Conservation (phyloP, 176 grass and related monocot genomes). For the Hsuehochloa calcarea region DNA sequence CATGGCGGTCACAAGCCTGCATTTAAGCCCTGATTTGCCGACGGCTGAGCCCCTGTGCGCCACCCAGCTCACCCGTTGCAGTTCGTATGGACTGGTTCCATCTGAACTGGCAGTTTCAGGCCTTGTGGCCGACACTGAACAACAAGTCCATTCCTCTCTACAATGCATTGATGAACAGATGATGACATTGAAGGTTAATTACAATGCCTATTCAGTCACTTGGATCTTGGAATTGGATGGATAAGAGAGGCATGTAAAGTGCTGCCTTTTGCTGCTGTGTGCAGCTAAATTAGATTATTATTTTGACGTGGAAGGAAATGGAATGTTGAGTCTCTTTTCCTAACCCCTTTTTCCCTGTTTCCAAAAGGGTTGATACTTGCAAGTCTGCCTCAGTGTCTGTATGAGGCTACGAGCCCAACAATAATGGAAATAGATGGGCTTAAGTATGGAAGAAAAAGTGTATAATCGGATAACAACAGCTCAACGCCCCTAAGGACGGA, state of each 20-base stretch:
- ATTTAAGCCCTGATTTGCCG: conserved; percentile 6
- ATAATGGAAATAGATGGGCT: not conserved
- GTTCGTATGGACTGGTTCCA: not conserved
- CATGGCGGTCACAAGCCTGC: not conserved
- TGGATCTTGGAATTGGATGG: not conserved
- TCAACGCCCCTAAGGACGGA: not conserved
- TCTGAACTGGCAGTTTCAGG: not conserved
- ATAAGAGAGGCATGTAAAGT: conserved; percentile 30
- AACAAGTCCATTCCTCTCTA: not conserved
- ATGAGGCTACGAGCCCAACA: not conserved
- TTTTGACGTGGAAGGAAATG: not conserved
- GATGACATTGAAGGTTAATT: not conserved
- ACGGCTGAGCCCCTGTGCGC: not conserved
- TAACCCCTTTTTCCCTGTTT: not conserved
- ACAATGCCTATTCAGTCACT: not conserved
- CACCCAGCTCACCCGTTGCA: not conserved
- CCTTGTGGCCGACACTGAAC: not conserved
- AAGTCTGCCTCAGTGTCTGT: not conserved
- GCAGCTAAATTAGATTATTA: not conserved
- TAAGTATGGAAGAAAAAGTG: not conserved
- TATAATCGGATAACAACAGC: not conserved
- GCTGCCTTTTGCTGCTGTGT: not conserved
- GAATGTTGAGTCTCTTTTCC: not conserved
- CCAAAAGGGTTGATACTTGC: not conserved
- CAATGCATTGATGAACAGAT: conserved; percentile 18